Evolutionary conservation across 1,284 basidiomycete species (phyloP).

Genomic region (Trichosporon sp.): DNA sequence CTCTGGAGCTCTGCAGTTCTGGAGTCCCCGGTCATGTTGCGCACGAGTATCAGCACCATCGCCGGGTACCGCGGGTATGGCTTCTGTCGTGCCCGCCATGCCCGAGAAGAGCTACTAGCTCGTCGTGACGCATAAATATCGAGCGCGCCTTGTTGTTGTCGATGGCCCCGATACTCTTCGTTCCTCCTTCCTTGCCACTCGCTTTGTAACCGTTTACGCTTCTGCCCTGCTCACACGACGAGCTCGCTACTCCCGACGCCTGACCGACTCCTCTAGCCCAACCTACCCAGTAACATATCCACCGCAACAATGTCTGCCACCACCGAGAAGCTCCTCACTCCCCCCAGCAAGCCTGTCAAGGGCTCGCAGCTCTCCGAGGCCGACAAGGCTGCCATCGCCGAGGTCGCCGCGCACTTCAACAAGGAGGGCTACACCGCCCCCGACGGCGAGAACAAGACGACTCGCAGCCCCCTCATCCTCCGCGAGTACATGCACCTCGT

Average conservation of each 20-base stretch:
- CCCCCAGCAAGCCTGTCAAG: neutral
- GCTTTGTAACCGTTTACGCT: neutral
- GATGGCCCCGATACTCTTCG: neutral
- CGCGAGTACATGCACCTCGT: slow-evolving; percentile 43
- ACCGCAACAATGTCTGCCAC: neutral
- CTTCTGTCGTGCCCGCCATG: neutral
- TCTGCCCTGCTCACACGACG: neutral
- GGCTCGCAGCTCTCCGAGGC: neutral
- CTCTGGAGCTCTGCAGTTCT: neutral
- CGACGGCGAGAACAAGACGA: slow-evolving; percentile 13
- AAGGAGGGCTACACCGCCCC: slow-evolving; percentile 22
- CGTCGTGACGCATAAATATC: neutral
- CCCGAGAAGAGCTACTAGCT: neutral
- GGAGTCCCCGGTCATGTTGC: neutral
- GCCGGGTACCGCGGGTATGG: neutral
- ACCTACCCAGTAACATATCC: neutral
- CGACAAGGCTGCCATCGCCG: slow-evolving; percentile 4
- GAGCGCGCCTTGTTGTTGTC: neutral
- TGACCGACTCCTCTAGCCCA: neutral
- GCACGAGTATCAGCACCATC: neutral
- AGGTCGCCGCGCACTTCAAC: slow-evolving; percentile 28
- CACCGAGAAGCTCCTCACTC: neutral
- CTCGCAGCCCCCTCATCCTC: slow-evolving; percentile 22
- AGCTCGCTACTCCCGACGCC: neutral
- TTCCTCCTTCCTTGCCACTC: neutral